Base-by-base conservation (phyloP, 345 rosid genomes). In the Rubroshorea leprosula region DNA sequence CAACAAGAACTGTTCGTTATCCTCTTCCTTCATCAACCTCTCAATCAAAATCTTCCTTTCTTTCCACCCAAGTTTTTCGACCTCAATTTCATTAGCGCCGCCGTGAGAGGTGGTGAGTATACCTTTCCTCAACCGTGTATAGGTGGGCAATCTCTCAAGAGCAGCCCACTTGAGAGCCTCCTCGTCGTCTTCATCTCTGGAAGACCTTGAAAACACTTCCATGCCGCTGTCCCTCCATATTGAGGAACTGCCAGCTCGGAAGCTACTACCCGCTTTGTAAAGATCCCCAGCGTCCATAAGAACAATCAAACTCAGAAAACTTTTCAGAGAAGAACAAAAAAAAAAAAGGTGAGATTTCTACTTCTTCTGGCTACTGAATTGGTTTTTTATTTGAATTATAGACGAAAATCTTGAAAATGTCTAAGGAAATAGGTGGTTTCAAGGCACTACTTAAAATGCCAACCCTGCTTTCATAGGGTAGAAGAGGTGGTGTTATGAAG, bases 151-250 rank as follows among this genome's bases (percentile, higher is more conserved):
- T 54, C 58, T 80, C 71, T 78, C 80, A 19, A 78, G 65, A 0
- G 83, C 81, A 3, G 86, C 86, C 83, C 86, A 81, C 59, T 55
- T 64, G 10, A 82, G 64, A 12, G 80, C 84, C 31, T 78, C 84
- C 43, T 82, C 87, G 4, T 85, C 96, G 49, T 87, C 80, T 61
- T 78, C 95, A 3, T 79, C 83, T 46, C 85, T 35, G 1, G 80
- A 73, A 4, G 96, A 85, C 39, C 57, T 68, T 10, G 93, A 85
- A 59, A 85, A 83, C 1, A 59, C 76, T 13, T 81, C 86, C 10
- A 16, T 31, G 10, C 71, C 65, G 19, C 47, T 68, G 66, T 63
- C 70, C 63, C 78, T 75, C 77, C 72, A 80, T 31, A 67, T 25
- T 0, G 75, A 66, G 23, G 64, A 27, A 24, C 62, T 62, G 15